These are phyloP conservation scores for Geosmithia flava DNA, from an alignment of 2,329 filamentous ascomycete species.

Conservation along the genomic window DNA sequence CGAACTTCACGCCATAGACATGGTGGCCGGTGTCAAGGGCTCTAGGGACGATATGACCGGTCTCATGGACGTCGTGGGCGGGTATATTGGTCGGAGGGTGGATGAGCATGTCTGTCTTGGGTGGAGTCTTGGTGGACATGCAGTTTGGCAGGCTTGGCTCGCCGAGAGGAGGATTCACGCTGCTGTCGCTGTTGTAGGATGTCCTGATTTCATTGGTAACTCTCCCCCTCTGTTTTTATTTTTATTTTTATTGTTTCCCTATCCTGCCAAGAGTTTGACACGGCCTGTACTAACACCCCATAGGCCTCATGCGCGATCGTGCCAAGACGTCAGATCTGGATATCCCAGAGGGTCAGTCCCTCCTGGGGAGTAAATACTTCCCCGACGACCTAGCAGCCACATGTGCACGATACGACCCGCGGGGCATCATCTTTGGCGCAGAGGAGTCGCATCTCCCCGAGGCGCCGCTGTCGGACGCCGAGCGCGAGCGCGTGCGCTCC, in stretches of 20 bases:
- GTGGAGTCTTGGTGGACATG: conserved; percentile 77
- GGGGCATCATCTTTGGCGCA: conserved; percentile 55
- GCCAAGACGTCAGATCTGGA: conserved; percentile 51
- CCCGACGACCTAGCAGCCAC: conserved; percentile 53
- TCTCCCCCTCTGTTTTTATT: conserved; percentile 5
- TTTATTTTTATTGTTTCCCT: background rate
- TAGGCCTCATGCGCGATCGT: conserved; percentile 62
- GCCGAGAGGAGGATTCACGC: conserved; percentile 68
- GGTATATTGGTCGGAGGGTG: conserved; percentile 45
- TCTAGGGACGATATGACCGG: conserved; percentile 64
- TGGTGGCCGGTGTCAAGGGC: conserved; percentile 67
- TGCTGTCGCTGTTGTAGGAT: conserved; percentile 73
- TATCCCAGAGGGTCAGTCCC: conserved; percentile 38
- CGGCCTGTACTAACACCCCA: background rate
- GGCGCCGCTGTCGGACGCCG: conserved; percentile 15
- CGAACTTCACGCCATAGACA: conserved; percentile 73
- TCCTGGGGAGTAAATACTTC: conserved; percentile 70
- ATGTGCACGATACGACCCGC: conserved; percentile 60
- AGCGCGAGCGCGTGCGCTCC: conserved; percentile 28
- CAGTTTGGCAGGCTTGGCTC: conserved; percentile 73
- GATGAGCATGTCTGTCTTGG: conserved; percentile 66
- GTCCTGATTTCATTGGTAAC: conserved; percentile 70
- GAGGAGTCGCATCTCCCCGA: conserved; percentile 16
- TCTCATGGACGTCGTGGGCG: conserved; percentile 66
- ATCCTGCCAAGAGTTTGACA: background rate